A percentile compares a stretch with the other conserved stretches of the same genome.
Conservation (phyloP, 2,329 filamentous ascomycete species). For the Dactylonectria estremocensis region DNA sequence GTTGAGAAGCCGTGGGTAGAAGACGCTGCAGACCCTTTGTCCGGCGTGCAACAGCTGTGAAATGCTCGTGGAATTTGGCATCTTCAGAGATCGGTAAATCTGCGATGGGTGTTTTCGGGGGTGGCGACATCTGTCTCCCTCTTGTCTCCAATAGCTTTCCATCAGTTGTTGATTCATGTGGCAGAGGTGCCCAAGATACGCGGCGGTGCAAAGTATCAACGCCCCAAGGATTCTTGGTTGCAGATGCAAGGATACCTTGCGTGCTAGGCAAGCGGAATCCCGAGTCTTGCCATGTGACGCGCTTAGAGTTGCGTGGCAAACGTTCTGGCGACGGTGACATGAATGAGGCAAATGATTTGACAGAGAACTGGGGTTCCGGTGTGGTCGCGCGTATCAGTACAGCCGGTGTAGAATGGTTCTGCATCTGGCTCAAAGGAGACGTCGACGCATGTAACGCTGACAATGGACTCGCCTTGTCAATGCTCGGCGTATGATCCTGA, state of each 20-base stretch:
- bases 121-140: slow-evolving; percentile 58
- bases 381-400: slow-evolving; percentile 51
- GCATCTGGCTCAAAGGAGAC: slow-evolving; percentile 19
- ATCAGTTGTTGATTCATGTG: slow-evolving; percentile 41
- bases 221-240: slow-evolving; percentile 54
- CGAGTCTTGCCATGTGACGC: slow-evolving; percentile 41
- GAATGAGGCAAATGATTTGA: slow-evolving; percentile 69
- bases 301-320: slow-evolving; percentile 35
- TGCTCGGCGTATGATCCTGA: not conserved
- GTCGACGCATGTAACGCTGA: slow-evolving; percentile 1
- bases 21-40: slow-evolving; percentile 52
- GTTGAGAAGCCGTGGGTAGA: slow-evolving; percentile 61
- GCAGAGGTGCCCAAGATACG: slow-evolving; percentile 57
- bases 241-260: slow-evolving; percentile 55
- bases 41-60: slow-evolving; percentile 60
- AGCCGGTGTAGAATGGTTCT: slow-evolving; percentile 19
- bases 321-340: slow-evolving; percentile 64
- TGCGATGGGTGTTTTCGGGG: slow-evolving; percentile 55
- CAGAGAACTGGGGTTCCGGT: slow-evolving; percentile 63
- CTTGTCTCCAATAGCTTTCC: slow-evolving; percentile 20
- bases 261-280: slow-evolving; percentile 50
- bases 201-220: slow-evolving; percentile 46
- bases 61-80: slow-evolving; percentile 64
- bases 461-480: slow-evolving; percentile 1
- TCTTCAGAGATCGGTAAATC: slow-evolving; percentile 54